phyloP scores from a whole-genome alignment of 73 alveolate species.

The Uronychia setigera region DNA sequence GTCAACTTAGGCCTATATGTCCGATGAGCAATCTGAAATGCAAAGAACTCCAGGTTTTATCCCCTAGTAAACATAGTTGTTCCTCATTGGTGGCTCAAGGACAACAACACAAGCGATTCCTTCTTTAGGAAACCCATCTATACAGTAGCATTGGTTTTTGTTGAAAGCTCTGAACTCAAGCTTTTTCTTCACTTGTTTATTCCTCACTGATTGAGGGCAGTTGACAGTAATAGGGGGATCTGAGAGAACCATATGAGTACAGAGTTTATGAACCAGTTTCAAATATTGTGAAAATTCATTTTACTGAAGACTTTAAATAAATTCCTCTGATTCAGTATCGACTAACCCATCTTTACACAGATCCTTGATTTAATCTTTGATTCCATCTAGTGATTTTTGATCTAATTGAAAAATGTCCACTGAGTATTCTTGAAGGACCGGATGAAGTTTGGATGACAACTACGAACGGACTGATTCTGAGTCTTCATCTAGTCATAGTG shows the following conservation, averaged over 20 bases:
- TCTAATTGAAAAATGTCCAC: conserved; percentile 5
- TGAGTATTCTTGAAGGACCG: conserved; percentile 41
- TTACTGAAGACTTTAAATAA: conserved; percentile 25
- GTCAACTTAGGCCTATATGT: not conserved
- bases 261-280: not conserved
- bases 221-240: conserved; percentile 55
- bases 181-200: conserved; percentile 4
- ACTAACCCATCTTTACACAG: not conserved
- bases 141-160: conserved; percentile 38
- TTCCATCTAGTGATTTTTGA: not conserved
- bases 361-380: not conserved
- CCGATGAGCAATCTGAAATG: not conserved
- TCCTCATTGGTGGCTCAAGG: conserved; percentile 55
- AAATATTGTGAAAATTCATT: not conserved
- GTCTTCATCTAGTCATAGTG: conserved; percentile 22
- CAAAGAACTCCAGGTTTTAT: conserved; percentile 43
- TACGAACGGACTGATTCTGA: conserved; percentile 1
- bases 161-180: conserved; percentile 45
- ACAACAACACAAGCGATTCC: conserved; percentile 58
- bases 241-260: conserved; percentile 48
- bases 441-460: conserved; percentile 22
- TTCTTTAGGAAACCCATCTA: conserved; percentile 74
- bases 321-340: conserved; percentile 13
- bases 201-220: conserved; percentile 6
- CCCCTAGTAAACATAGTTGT: conserved; percentile 59